These are phyloP conservation scores for Gaeumannomyces tritici DNA, from an alignment of 2,329 filamentous ascomycete genomes.

Conservation along the genomic window DNA sequence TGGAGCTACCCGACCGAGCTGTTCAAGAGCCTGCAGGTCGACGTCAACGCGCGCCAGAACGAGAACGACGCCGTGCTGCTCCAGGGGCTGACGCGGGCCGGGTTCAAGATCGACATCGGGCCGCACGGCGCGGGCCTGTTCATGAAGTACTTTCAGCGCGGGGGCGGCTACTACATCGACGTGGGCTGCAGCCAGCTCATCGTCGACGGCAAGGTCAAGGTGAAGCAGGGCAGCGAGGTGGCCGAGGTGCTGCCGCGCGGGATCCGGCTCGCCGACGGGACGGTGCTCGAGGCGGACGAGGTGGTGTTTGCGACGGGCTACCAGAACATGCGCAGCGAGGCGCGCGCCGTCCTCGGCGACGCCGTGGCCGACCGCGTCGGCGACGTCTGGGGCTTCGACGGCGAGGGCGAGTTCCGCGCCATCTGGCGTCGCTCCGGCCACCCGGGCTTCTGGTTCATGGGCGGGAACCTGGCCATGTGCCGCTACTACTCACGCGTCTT, in stretches of 20 bases:
- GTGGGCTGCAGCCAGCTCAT: slow-evolving; percentile 44
- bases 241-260: slow-evolving; percentile 29
- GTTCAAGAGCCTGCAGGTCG: slow-evolving; percentile 38
- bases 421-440: slow-evolving; percentile 53
- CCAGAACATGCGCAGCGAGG: slow-evolving; percentile 57
- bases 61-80: slow-evolving; percentile 27
- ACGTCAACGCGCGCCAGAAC: slow-evolving; percentile 26
- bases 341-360: slow-evolving; percentile 51
- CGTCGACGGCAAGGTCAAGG: slow-evolving; percentile 44
- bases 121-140: slow-evolving; percentile 43
- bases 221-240: slow-evolving; percentile 41
- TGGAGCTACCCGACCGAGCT: slow-evolving; percentile 40
- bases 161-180: slow-evolving; percentile 52
- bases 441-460: slow-evolving; percentile 56
- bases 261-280: slow-evolving; percentile 37
- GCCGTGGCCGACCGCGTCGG: slow-evolving; percentile 45
- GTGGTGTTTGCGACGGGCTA: slow-evolving; percentile 48
- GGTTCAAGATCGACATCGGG: slow-evolving; percentile 49
- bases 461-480: slow-evolving; percentile 53
- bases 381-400: slow-evolving; percentile 53
- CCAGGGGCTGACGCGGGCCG: slow-evolving; percentile 40
- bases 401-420: slow-evolving; percentile 42
- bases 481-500: slow-evolving; percentile 47
- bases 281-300: slow-evolving; percentile 40
- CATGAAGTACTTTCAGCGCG: slow-evolving; percentile 50